phyloP scores from a whole-genome alignment of 2,329 filamentous ascomycete genomes.

The Decorospora gaudefroyi region DNA sequence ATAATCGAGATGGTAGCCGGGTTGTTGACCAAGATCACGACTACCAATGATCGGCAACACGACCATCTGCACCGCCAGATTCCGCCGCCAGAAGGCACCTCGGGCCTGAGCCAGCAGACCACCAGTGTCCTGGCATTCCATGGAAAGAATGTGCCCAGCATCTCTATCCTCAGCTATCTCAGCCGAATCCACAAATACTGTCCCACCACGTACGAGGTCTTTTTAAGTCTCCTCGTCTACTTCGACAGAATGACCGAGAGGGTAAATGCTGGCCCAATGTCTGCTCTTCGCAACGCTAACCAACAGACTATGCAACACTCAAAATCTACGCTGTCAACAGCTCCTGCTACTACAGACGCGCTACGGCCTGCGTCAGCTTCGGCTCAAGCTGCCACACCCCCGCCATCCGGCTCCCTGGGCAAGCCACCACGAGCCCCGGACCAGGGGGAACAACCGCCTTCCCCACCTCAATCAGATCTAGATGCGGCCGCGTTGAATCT shows the following conservation, averaged over 20 bases:
- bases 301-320: constrained; percentile 52
- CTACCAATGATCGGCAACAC: constrained; percentile 92
- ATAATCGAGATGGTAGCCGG: constrained; percentile 99
- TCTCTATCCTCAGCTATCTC: constrained; percentile 94
- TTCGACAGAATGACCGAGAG: constrained; percentile 99
- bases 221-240: constrained; percentile 91
- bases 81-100: constrained; percentile 62
- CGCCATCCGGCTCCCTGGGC: constrained; percentile 55
- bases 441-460: constrained; percentile 42
- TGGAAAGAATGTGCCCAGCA: constrained; percentile 95
- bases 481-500: constrained; percentile 57
- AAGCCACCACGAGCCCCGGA: constrained; percentile 42
- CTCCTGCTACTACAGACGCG: constrained; percentile 34
- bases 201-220: constrained; percentile 97
- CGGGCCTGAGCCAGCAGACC: constrained; percentile 65
- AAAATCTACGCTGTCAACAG: constrained; percentile 36
- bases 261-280: constrained; percentile 79
- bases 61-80: constrained; percentile 82
- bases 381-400: constrained; percentile 54
- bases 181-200: constrained; percentile 98
- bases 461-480: constrained; percentile 47
- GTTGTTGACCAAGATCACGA: constrained; percentile 93
- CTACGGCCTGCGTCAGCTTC: constrained; percentile 33
- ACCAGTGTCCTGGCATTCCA: constrained; percentile 90
- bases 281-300: constrained; percentile 61